These are phyloP conservation scores for Arabis hirsuta DNA, from an alignment of 345 rosid genomes.

Conservation along the genomic window DNA sequence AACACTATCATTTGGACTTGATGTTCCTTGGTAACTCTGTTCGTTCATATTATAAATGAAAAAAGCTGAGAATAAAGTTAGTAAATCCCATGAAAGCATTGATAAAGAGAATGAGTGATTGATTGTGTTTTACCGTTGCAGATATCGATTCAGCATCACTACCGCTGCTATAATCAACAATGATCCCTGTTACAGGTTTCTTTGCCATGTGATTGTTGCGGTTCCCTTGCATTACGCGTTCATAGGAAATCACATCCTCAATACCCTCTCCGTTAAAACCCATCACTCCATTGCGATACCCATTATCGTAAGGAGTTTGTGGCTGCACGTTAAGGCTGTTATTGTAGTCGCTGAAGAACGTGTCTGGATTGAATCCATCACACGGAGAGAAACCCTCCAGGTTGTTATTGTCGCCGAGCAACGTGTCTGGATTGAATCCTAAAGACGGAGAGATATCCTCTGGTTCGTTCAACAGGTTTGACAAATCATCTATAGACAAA, in stretches of 20 bases:
- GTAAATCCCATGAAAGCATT: neutral
- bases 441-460: neutral
- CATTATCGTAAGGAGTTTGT: conserved; percentile 12
- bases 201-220: conserved; percentile 28
- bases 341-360: neutral
- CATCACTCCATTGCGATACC: neutral
- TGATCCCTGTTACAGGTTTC: conserved; percentile 25
- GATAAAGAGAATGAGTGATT: neutral
- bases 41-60: neutral
- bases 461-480: neutral
- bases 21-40: conserved; percentile 34
- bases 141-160: conserved; percentile 24
- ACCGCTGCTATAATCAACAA: conserved; percentile 18
- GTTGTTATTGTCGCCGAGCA: too few relatives aligned
- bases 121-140: conserved; percentile 23
- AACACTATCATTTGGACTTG: too few relatives aligned
- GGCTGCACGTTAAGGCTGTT: neutral
- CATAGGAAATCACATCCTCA: neutral
- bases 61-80: neutral
- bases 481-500: conserved; percentile 11
- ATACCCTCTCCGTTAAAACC: neutral
- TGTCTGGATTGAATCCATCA: neutral
- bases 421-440: neutral
- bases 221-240: neutral
- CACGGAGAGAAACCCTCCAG: too few relatives aligned